phyloP scores from a whole-genome alignment of 148 eudicot genomes.

The Limonium bicolor region DNA sequence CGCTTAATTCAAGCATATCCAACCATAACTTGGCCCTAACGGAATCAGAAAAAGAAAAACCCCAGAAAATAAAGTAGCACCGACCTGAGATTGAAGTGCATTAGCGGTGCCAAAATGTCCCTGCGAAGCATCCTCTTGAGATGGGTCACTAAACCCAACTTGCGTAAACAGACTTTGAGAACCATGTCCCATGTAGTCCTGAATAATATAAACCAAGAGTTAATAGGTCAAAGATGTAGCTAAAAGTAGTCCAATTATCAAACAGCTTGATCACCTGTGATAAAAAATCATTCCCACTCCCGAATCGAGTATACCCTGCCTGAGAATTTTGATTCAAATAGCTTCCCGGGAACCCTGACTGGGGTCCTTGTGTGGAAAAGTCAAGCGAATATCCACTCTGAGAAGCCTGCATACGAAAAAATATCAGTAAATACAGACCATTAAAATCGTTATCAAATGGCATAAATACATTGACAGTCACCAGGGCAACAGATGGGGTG shows the following conservation, averaged over 20 bases:
- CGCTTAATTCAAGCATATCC: too few relatives aligned
- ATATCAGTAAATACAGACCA: too few relatives aligned
- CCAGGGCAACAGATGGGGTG: too few relatives aligned
- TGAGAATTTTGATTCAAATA: conserved; percentile 86
- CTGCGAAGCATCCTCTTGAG: conserved; percentile 78
- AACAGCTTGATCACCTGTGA: conserved; percentile 52
- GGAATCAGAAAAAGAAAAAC: too few relatives aligned
- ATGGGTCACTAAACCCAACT: conserved; percentile 74
- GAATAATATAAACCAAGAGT: conserved; percentile 7
- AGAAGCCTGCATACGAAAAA: conserved; percentile 49
- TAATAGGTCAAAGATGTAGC: conserved; percentile 2
- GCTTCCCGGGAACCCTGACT: conserved; percentile 78
- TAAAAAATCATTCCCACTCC: conserved; percentile 83
- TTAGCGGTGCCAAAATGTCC: conserved; percentile 53
- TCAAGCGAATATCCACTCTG: conserved; percentile 91
- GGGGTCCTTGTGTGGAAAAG: conserved; percentile 71
- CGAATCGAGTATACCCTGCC: conserved; percentile 85
- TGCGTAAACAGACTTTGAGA: conserved; percentile 95
- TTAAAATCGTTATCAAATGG: too few relatives aligned
- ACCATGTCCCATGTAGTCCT: conserved; percentile 95
- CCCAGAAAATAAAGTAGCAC: background rate
- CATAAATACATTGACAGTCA: too few relatives aligned
- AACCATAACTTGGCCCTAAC: too few relatives aligned
- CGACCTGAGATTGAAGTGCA: conserved; percentile 87
- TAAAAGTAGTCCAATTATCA: background rate